Conservation (phyloP, 306 rosid genomes). For the Hippophae gyantsensis region DNA sequence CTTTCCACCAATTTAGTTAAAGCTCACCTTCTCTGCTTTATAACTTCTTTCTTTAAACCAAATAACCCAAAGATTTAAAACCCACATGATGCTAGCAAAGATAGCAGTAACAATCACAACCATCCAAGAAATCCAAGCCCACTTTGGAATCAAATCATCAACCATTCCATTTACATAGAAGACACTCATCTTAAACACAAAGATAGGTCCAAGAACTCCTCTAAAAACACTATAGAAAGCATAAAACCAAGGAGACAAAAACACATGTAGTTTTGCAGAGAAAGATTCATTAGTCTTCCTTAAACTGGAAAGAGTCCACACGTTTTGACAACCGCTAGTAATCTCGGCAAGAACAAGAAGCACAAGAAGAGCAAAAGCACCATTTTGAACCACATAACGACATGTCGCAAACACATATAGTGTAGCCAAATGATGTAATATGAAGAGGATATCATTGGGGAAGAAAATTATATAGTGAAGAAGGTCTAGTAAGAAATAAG, state of each 20-base stretch:
- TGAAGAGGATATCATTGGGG: constrained; percentile 12
- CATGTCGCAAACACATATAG: not conserved
- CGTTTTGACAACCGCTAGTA: constrained; percentile 42
- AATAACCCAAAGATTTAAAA: constrained; percentile 24
- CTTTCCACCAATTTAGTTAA: too few relatives aligned
- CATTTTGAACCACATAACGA: constrained; percentile 16
- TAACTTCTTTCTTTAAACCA: constrained; percentile 15
- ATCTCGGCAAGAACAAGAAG: constrained; percentile 38
- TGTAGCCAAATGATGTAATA: too few relatives aligned
- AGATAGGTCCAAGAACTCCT: constrained; percentile 34
- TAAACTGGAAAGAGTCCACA: constrained; percentile 27
- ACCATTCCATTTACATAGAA: constrained; percentile 26
- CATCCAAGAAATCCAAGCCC: constrained; percentile 58
- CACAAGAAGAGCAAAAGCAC: constrained; percentile 29
- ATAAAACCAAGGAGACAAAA: constrained; percentile 30
- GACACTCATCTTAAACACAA: constrained; percentile 27
- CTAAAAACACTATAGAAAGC: constrained; percentile 28
- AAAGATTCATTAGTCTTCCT: constrained; percentile 10
- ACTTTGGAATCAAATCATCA: constrained; percentile 21
- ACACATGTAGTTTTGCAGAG: constrained; percentile 25
- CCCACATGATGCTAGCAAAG: constrained; percentile 32
- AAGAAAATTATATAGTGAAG: constrained; percentile 9
- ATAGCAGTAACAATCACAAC: constrained; percentile 29
- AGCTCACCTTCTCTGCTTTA: not conserved
- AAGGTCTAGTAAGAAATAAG: constrained; percentile 27